Percentiles rank a stretch among this genome's conserved stretches.
These are phyloP conservation scores for Pythium chondricola DNA, from an alignment of 352 stramenopile genomes.

Conservation along the genomic window DNA sequence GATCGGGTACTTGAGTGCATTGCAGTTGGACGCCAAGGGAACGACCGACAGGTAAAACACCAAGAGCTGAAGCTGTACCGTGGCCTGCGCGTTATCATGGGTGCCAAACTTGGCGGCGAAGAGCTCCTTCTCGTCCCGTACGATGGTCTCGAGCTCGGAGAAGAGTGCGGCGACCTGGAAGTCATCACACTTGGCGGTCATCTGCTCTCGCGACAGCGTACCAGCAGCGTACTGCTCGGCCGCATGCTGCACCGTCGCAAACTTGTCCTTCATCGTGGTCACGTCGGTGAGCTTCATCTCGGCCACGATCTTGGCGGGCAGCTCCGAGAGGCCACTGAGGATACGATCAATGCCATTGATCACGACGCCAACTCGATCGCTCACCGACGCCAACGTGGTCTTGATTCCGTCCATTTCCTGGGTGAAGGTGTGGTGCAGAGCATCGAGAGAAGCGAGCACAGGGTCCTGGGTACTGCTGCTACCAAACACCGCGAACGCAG, in stretches of 20 bases:
- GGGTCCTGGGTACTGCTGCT: conserved; percentile 19
- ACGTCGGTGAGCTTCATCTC: conserved; percentile 43
- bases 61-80: conserved; percentile 26
- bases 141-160: conserved; percentile 40
- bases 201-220: conserved; percentile 29
- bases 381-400: conserved; percentile 19
- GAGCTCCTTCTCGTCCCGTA: conserved; percentile 30
- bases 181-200: conserved; percentile 43
- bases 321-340: conserved; percentile 26
- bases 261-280: conserved; percentile 45
- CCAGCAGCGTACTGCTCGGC: conserved; percentile 27
- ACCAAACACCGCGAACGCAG: conserved; percentile 20
- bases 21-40: conserved; percentile 40
- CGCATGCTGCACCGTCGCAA: conserved; percentile 24
- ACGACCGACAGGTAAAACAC: conserved; percentile 42
- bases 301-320: conserved; percentile 34
- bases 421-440: conserved; percentile 21
- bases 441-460: conserved; percentile 22
- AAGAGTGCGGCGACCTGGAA: conserved; percentile 34
- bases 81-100: conserved; percentile 20
- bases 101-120: conserved; percentile 27
- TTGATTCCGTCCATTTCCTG: conserved; percentile 26
- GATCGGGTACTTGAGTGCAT: conserved; percentile 41
- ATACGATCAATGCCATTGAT: conserved; percentile 32
- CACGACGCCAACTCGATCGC: conserved; percentile 20